Evolutionary conservation across 129 eudicot species (phyloP).

Genomic region (Pulicaria dysenterica): DNA sequence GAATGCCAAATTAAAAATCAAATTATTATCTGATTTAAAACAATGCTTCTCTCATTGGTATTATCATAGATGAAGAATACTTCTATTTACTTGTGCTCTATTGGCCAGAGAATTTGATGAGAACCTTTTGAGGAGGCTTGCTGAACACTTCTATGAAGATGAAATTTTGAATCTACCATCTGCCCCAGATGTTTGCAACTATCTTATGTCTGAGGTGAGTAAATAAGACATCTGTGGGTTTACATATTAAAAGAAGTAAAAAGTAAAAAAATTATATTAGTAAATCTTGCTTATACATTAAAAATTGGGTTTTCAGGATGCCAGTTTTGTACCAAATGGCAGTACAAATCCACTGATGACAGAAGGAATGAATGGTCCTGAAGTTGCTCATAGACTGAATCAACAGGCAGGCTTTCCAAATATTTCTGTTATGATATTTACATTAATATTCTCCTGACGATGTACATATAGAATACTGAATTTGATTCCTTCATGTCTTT

Average conservation of each 20-base stretch:
- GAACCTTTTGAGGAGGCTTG: conserved; percentile 49
- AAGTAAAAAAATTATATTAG: background rate
- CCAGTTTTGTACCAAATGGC: conserved; percentile 62
- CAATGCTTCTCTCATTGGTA: background rate
- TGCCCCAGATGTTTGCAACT: conserved; percentile 88
- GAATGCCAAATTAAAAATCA: conserved; percentile 10
- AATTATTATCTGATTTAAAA: conserved; percentile 4
- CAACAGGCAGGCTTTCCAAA: conserved; percentile 40
- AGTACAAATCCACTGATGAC: conserved; percentile 50
- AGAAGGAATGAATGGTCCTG: conserved; percentile 83
- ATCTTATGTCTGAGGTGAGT: conserved; percentile 81
- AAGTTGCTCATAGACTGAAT: conserved; percentile 63
- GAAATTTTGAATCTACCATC: conserved; percentile 68
- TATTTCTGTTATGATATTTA: background rate
- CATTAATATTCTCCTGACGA: background rate
- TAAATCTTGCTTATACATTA: conserved; percentile 12
- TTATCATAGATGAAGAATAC: background rate
- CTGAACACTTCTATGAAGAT: conserved; percentile 76
- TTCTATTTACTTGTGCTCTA: conserved; percentile 24
- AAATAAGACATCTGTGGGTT: conserved; percentile 18
- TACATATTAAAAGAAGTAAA: background rate
- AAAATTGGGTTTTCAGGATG: conserved; percentile 55
- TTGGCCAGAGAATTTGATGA: conserved; percentile 86
- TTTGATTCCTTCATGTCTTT: conserved; percentile 10
- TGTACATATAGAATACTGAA: background rate